Conservation (phyloP, 768 basidiomycete genomes). For the Crassisporium funariophilum region DNA sequence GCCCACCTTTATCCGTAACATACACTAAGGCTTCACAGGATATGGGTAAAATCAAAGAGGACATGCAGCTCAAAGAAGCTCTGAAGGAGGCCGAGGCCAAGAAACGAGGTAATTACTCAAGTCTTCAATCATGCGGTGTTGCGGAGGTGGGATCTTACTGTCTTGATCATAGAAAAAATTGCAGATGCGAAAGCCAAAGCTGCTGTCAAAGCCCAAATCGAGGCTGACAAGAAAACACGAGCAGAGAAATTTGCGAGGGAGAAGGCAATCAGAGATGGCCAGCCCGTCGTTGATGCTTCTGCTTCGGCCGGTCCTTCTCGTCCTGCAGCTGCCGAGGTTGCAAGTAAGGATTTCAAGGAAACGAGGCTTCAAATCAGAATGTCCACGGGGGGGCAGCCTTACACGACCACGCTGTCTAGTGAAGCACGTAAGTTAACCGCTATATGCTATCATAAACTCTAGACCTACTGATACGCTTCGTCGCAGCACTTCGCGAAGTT, state of each 20-base stretch:
- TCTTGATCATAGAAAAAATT: conserved; percentile 72
- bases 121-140: background rate
- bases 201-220: conserved; percentile 73
- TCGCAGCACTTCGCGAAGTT: conserved; percentile 75
- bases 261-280: conserved; percentile 88
- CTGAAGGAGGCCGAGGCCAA: conserved; percentile 82
- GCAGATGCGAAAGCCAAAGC: conserved; percentile 86
- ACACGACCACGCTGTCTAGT: conserved; percentile 79
- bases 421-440: conserved; percentile 65
- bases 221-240: conserved; percentile 77
- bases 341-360: conserved; percentile 80
- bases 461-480: conserved; percentile 1
- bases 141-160: background rate
- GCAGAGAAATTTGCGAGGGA: conserved; percentile 88
- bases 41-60: conserved; percentile 70
- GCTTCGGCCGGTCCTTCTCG: conserved; percentile 31
- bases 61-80: conserved; percentile 75
- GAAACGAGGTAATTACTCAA: conserved; percentile 61
- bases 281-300: conserved; percentile 31
- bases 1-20: background rate
- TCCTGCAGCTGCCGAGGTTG: conserved; percentile 38
- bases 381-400: conserved; percentile 76
- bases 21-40: conserved; percentile 49
- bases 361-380: conserved; percentile 91
- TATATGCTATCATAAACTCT: conserved; percentile 1